A percentile compares a stretch with the other conserved stretches of the same genome.
Evolutionary conservation across 495 filamentous ascomycete genomes (phyloP).

Genomic region (Neurospora sp.): DNA sequence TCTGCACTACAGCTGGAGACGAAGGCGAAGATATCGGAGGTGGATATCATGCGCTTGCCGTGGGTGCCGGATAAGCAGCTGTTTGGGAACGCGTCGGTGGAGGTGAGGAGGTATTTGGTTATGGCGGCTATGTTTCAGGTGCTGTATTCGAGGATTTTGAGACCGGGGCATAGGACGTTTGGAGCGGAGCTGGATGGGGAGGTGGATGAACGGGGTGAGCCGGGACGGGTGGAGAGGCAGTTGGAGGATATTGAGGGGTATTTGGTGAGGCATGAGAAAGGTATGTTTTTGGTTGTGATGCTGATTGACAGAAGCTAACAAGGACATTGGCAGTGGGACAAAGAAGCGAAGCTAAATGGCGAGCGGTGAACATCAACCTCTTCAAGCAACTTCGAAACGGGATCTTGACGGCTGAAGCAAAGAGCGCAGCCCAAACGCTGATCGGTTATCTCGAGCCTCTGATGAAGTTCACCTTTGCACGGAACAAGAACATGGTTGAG

Average conservation of each 20-base stretch:
- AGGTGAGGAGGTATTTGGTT: neutral
- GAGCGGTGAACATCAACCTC: neutral
- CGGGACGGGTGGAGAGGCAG: neutral
- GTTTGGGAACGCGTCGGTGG: neutral
- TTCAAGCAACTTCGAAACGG: neutral
- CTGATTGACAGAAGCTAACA: neutral
- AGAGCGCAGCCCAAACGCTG: neutral
- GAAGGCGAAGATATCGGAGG: neutral
- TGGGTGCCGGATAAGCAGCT: neutral
- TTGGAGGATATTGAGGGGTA: neutral
- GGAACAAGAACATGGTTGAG: neutral
- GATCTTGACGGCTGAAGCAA: neutral
- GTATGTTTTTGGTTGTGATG: neutral
- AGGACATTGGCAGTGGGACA: neutral
- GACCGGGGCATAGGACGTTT: slow-evolving; percentile 6
- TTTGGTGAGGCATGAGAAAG: neutral
- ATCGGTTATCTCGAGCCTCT: neutral
- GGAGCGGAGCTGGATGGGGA: neutral
- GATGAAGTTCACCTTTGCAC: neutral
- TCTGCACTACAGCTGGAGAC: neutral
- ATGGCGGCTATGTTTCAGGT: slow-evolving; percentile 10
- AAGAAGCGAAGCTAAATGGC: neutral
- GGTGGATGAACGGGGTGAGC: neutral
- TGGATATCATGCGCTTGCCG: neutral
- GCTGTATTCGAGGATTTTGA: slow-evolving; percentile 8